phyloP scores from a whole-genome alignment of 306 rosid species.

The Rosa chinensis region DNA sequence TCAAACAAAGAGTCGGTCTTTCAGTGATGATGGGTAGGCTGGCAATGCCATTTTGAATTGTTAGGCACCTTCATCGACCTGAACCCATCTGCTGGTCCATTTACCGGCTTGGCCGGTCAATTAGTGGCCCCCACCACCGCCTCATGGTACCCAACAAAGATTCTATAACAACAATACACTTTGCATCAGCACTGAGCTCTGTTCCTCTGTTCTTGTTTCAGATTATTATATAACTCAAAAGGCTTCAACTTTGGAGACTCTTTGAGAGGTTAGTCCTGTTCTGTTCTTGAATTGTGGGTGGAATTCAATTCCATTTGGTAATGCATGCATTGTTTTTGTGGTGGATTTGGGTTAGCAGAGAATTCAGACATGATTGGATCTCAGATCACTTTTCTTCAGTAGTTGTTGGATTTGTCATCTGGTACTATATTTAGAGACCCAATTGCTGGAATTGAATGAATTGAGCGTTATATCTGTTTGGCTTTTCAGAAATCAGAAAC shows the following conservation, averaged over 20 bases:
- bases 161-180: constrained; percentile 1
- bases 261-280: constrained; percentile 13
- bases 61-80: neutral
- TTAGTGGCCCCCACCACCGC: constrained; percentile 19
- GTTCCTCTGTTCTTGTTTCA: neutral
- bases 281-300: neutral
- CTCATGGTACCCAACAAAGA: constrained; percentile 9
- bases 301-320: neutral
- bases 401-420: constrained; percentile 6
- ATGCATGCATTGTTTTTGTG: constrained; percentile 14
- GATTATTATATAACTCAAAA: neutral
- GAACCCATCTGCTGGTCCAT: constrained; percentile 10
- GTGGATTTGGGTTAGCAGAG: neutral
- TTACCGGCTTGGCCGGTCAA: constrained; percentile 9
- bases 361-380: constrained; percentile 10
- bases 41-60: neutral
- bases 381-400: neutral
- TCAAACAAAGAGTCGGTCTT: neutral
- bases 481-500: neutral
- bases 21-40: neutral
- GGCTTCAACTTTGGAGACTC: neutral
- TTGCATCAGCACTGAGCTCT: neutral
- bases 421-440: neutral
- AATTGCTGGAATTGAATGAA: neutral
- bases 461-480: neutral